A percentile compares a stretch with the other conserved stretches of the same genome.
Evolutionary conservation across 371 early-diverging fungal genomes (phyloP).

Genomic region (Sanchytrium tribonematis): DNA sequence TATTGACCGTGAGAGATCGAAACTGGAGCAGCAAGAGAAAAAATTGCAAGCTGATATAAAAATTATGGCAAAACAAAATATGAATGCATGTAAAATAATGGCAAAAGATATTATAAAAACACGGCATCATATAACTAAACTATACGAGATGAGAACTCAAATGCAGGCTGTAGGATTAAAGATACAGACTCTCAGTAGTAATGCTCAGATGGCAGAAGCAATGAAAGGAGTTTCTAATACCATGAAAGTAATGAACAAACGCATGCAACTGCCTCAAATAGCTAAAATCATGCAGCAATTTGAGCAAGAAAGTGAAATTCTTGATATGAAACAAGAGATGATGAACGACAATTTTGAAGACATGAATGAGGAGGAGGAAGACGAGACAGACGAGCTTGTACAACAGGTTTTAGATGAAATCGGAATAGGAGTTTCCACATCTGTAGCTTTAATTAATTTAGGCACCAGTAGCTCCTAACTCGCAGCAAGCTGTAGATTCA

Average conservation of each 20-base stretch:
- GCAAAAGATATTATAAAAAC: constrained; percentile 88
- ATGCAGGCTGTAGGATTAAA: constrained; percentile 67
- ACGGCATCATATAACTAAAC: constrained; percentile 67
- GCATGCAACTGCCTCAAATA: constrained; percentile 69
- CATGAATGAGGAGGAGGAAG: constrained; percentile 56
- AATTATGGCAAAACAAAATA: constrained; percentile 42
- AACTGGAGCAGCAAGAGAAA: constrained; percentile 76
- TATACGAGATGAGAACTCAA: constrained; percentile 76
- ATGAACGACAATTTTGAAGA: constrained; percentile 90
- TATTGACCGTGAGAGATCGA: constrained; percentile 57
- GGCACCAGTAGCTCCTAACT: too few species aligned
- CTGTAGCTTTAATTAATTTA: too few species aligned
- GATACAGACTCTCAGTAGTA: constrained; percentile 70
- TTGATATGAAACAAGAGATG: constrained; percentile 96
- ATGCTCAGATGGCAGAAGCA: constrained; percentile 79
- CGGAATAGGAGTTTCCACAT: too few species aligned
- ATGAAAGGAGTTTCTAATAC: constrained; percentile 83
- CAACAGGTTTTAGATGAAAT: constrained; percentile 81
- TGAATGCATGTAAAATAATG: constrained; percentile 74
- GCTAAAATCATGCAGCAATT: constrained; percentile 89
- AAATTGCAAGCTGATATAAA: constrained; percentile 73
- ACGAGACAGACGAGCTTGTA: constrained; percentile 63
- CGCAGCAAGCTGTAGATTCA: too few species aligned
- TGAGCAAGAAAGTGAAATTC: constrained; percentile 65
- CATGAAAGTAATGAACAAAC: constrained; percentile 80